Evolutionary conservation across 768 basidiomycete species (phyloP).

Genomic region (Sarcodon sp.): DNA sequence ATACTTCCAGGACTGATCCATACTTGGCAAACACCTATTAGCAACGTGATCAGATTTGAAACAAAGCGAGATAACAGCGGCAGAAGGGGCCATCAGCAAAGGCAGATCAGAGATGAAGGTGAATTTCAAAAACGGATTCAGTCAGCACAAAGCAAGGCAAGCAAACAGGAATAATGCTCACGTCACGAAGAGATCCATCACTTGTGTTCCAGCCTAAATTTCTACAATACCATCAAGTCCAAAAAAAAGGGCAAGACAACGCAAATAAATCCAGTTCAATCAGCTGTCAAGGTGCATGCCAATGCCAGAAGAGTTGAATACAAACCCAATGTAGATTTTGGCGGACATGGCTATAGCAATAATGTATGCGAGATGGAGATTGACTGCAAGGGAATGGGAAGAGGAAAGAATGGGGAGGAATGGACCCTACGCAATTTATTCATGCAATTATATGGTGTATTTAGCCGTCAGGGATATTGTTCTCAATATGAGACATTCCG

Average conservation of each 20-base stretch:
- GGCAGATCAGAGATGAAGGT: conserved; percentile 20
- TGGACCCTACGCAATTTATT: background rate
- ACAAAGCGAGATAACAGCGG: conserved; percentile 14
- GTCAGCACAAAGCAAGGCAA: conserved; percentile 10
- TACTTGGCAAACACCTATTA: conserved; percentile 69
- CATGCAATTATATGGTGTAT: too few species aligned
- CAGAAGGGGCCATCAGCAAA: conserved; percentile 17
- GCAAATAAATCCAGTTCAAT: too few species aligned
- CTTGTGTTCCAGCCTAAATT: conserved; percentile 95
- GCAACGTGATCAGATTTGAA: conserved; percentile 2
- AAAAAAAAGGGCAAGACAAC: too few species aligned
- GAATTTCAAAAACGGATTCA: conserved; percentile 28
- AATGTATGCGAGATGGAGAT: background rate
- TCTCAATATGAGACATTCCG: too few species aligned
- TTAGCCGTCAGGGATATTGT: too few species aligned
- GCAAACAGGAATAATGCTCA: conserved; percentile 48
- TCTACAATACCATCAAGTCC: conserved; percentile 34
- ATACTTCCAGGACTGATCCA: conserved; percentile 86
- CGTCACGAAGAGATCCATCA: conserved; percentile 81
- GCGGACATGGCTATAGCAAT: background rate
- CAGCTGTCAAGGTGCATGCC: too few species aligned
- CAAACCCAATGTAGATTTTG: background rate
- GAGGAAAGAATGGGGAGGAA: background rate
- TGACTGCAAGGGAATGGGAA: background rate
- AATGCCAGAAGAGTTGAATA: too few species aligned